Percentiles rank a stretch among this genome's conserved stretches.
Conservation (phyloP, 371 early-diverging fungal genomes). For the Chytridium lagenaria region DNA sequence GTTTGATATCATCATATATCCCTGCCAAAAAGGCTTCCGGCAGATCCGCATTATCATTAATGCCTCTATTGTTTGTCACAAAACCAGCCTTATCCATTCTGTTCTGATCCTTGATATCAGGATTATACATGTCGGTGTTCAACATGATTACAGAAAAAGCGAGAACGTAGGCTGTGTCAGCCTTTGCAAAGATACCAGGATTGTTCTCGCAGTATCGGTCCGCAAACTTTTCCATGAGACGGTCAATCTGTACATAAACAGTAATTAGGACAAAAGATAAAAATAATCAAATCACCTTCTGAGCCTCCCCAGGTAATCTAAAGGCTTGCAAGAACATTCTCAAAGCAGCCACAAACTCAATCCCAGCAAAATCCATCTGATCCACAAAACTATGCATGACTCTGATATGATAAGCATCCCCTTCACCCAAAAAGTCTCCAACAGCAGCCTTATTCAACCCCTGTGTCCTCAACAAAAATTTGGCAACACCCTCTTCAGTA, state of each 20-base stretch:
- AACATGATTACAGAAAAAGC: constrained; percentile 73
- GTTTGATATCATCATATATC: constrained; percentile 59
- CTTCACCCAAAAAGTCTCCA: constrained; percentile 63
- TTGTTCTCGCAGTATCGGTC: constrained; percentile 63
- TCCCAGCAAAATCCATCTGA: constrained; percentile 60
- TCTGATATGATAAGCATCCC: constrained; percentile 48
- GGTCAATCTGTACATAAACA: constrained; percentile 48
- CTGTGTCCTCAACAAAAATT: constrained; percentile 47
- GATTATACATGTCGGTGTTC: constrained; percentile 71
- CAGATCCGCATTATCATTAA: constrained; percentile 57
- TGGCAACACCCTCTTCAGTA: constrained; percentile 47
- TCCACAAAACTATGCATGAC: constrained; percentile 66
- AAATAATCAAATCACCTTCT: constrained; percentile 45
- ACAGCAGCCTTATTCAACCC: constrained; percentile 55
- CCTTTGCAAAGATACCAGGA: constrained; percentile 58
- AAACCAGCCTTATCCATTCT: constrained; percentile 66
- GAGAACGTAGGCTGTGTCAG: constrained; percentile 67
- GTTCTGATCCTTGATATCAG: constrained; percentile 61
- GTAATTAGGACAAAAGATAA: constrained; percentile 17
- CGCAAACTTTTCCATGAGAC: constrained; percentile 72
- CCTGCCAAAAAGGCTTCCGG: constrained; percentile 54
- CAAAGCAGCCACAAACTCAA: constrained; percentile 63
- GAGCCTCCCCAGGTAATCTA: constrained; percentile 71
- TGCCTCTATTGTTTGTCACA: constrained; percentile 62
- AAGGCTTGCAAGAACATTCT: constrained; percentile 67